These are phyloP conservation scores for Cladorrhinum samala DNA, from an alignment of 495 filamentous ascomycete genomes.

Conservation along the genomic window DNA sequence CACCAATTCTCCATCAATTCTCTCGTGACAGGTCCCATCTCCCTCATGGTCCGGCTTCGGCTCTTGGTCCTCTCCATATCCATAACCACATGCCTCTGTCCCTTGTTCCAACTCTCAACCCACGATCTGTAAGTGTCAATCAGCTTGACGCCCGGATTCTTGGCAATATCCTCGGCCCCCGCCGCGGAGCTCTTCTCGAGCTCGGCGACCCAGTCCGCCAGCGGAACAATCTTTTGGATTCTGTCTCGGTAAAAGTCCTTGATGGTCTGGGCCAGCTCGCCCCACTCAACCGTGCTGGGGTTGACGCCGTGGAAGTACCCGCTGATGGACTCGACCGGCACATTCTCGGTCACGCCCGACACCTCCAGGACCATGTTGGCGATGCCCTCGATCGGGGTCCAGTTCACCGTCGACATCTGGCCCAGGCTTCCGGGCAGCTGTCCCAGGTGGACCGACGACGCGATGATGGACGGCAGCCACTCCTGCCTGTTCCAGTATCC, in stretches of 20 bases:
- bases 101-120: constrained; percentile 13
- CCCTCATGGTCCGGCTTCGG: constrained; percentile 32
- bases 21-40: constrained; percentile 30
- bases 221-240: constrained; percentile 30
- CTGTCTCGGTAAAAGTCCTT: constrained; percentile 32
- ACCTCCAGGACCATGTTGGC: constrained; percentile 35
- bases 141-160: constrained; percentile 42
- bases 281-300: constrained; percentile 32
- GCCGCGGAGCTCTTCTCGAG: constrained; percentile 33
- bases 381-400: constrained; percentile 48
- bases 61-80: constrained; percentile 24
- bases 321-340: constrained; percentile 23
- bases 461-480: constrained; percentile 51
- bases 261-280: constrained; percentile 25
- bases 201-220: constrained; percentile 36
- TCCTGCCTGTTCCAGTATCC: constrained; percentile 52
- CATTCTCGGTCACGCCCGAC: constrained; percentile 22
- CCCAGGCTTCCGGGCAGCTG: constrained; percentile 37
- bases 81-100: constrained; percentile 23
- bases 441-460: constrained; percentile 36
- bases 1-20: constrained; percentile 47
- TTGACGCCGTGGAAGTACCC: constrained; percentile 49
- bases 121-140: constrained; percentile 36
- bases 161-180: constrained; percentile 23
- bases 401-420: constrained; percentile 40